Evolutionary conservation across 2,329 filamentous ascomycete species (phyloP).

Genomic region (Fusarium sp.): DNA sequence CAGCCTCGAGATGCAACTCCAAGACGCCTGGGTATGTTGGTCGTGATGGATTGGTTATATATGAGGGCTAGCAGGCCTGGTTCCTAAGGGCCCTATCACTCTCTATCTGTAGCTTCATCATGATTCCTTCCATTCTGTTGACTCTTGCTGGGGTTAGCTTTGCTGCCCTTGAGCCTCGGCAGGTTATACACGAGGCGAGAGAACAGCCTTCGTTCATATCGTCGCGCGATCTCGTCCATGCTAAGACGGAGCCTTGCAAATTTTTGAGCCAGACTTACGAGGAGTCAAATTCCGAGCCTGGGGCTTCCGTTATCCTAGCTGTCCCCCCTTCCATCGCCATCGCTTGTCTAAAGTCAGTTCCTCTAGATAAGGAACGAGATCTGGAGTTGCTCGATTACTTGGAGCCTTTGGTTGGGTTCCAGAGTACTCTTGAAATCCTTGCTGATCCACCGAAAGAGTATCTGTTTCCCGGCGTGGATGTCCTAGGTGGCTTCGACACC

Average conservation of each 20-base stretch:
- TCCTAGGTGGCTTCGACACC: conserved; percentile 39
- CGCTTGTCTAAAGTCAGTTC: conserved; percentile 46
- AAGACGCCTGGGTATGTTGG: background rate
- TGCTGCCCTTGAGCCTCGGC: conserved; percentile 41
- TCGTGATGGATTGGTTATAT: conserved; percentile 9
- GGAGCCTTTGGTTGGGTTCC: conserved; percentile 37
- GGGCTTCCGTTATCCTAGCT: conserved; percentile 17
- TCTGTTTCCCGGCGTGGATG: conserved; percentile 41
- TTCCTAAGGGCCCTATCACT: conserved; percentile 10
- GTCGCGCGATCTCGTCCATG: conserved; percentile 33
- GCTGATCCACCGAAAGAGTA: conserved; percentile 45
- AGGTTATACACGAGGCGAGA: conserved; percentile 38
- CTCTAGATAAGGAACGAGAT: conserved; percentile 45
- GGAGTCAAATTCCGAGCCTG: conserved; percentile 20
- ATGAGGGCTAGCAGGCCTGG: conserved; percentile 31
- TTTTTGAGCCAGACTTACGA: conserved; percentile 35
- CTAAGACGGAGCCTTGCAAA: conserved; percentile 38
- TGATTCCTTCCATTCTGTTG: conserved; percentile 40
- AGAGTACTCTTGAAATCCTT: conserved; percentile 45
- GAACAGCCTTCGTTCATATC: conserved; percentile 32
- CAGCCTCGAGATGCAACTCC: background rate
- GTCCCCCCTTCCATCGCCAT: conserved; percentile 41
- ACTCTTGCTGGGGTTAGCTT: conserved; percentile 36
- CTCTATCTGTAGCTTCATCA: conserved; percentile 11
- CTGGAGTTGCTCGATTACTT: conserved; percentile 44